Evolutionary conservation across 1,284 basidiomycete genomes (phyloP).

Genomic region (Inonotus obliquus): DNA sequence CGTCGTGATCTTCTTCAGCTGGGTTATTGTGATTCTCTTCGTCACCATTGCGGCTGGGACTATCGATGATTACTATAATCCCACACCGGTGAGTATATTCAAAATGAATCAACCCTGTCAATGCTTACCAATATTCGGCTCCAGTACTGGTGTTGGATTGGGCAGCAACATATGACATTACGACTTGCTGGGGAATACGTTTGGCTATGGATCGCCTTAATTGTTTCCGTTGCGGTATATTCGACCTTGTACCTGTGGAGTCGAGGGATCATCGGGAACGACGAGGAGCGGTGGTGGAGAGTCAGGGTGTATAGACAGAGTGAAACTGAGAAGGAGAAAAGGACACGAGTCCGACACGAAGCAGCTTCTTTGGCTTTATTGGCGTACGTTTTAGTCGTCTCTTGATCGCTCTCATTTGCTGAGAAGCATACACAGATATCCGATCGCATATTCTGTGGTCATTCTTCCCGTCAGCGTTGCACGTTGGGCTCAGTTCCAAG

Average conservation of each 20-base stretch:
- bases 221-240: slow-evolving; percentile 33
- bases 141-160: slow-evolving; percentile 44
- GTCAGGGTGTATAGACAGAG: slow-evolving; percentile 17
- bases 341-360: neutral
- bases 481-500: slow-evolving; percentile 25
- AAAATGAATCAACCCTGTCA: neutral
- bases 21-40: slow-evolving; percentile 34
- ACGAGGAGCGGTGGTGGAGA: slow-evolving; percentile 33
- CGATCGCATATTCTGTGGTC: slow-evolving; percentile 27
- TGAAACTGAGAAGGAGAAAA: neutral
- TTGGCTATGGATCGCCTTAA: slow-evolving; percentile 40
- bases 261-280: slow-evolving; percentile 33
- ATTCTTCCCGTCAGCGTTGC: slow-evolving; percentile 28
- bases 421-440: slow-evolving; percentile 24
- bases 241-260: slow-evolving; percentile 36
- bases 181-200: slow-evolving; percentile 38
- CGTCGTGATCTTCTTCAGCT: slow-evolving; percentile 29
- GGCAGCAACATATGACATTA: slow-evolving; percentile 24
- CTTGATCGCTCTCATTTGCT: neutral
- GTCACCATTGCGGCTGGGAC: slow-evolving; percentile 29
- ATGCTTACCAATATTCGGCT: neutral
- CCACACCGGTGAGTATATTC: slow-evolving; percentile 31
- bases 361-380: slow-evolving; percentile 6
- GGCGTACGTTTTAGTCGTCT: slow-evolving; percentile 8
- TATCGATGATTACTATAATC: slow-evolving; percentile 29